Percentiles rank a stretch among this genome's conserved stretches.
These are phyloP conservation scores for Aspergillus texensis DNA, from an alignment of 2,329 filamentous ascomycete species.

Conservation along the genomic window DNA sequence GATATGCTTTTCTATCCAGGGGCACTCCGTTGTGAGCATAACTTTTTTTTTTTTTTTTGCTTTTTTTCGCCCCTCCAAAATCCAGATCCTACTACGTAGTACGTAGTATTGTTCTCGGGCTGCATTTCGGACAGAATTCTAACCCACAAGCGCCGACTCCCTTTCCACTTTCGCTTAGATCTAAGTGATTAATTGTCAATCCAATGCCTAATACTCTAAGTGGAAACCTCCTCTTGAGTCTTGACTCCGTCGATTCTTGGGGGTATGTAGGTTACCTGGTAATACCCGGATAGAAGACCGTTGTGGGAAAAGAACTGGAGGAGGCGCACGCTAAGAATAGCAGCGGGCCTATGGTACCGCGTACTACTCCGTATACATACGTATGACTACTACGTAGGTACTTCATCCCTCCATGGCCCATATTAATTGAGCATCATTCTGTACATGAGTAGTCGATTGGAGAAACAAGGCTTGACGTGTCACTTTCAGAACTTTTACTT, in stretches of 20 bases:
- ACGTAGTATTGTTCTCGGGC: no score
- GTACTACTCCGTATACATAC: not conserved
- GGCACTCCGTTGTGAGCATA: not conserved
- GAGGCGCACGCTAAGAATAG: constrained; percentile 8
- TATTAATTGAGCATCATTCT: not conserved
- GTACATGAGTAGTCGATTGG: not conserved
- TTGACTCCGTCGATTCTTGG: not conserved
- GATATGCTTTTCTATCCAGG: not conserved
- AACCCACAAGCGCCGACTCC: not conserved
- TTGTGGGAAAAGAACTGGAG: constrained; percentile 3
- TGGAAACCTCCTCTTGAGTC: not conserved
- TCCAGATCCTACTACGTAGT: not conserved
- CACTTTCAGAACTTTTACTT: not conserved
- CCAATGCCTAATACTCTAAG: not conserved
- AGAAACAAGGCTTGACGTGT: constrained; percentile 7
- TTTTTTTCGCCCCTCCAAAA: not conserved
- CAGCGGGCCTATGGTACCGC: not conserved
- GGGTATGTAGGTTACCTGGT: not conserved
- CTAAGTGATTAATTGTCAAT: not conserved
- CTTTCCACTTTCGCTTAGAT: not conserved
- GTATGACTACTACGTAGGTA: constrained; percentile 1
- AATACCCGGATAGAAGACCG: not conserved
- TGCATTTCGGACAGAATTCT: not conserved
- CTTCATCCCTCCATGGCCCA: not conserved
- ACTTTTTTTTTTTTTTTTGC: not conserved